Percentiles rank a stretch among this genome's conserved stretches.
Conservation (phyloP, 495 filamentous ascomycete species). For the Penicillium bovifimosum region DNA sequence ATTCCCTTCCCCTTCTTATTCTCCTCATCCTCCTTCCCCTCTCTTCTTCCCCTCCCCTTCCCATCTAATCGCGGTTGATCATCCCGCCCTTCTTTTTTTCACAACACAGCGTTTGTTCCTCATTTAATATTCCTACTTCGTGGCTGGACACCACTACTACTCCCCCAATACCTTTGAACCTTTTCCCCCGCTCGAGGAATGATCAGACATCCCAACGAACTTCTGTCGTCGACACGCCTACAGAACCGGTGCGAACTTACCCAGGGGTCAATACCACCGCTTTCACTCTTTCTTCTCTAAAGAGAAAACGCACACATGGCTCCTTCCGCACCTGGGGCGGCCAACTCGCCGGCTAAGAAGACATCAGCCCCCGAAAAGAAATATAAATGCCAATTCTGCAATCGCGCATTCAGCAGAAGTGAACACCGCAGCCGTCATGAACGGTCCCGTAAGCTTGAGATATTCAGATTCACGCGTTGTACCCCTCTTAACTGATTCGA, state of each 20-base stretch:
- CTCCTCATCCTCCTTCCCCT: slow-evolving; percentile 30
- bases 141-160: slow-evolving; percentile 43
- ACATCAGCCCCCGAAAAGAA: slow-evolving; percentile 81
- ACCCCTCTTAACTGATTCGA: slow-evolving; percentile 6
- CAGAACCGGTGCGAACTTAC: slow-evolving; percentile 49
- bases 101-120: slow-evolving; percentile 26
- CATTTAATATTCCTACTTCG: slow-evolving; percentile 34
- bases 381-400: slow-evolving; percentile 99
- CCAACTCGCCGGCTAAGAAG: slow-evolving; percentile 52
- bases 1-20: slow-evolving; percentile 28
- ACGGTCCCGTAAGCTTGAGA: slow-evolving; percentile 79
- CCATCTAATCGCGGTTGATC: slow-evolving; percentile 24
- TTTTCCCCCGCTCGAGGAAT: slow-evolving; percentile 43
- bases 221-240: slow-evolving; percentile 43
- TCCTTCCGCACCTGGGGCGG: slow-evolving; percentile 58
- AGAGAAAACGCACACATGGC: slow-evolving; percentile 43
- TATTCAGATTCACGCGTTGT: background rate
- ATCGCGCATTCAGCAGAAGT: slow-evolving; percentile 91
- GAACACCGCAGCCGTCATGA: slow-evolving; percentile 97
- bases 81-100: slow-evolving; percentile 32
- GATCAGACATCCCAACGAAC: slow-evolving; percentile 44
- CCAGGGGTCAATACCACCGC: slow-evolving; percentile 48
- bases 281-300: slow-evolving; percentile 35
- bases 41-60: slow-evolving; percentile 36
- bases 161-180: slow-evolving; percentile 26